Base-by-base conservation (phyloP, 805 yeast species). In the Ogataea methylovora region DNA sequence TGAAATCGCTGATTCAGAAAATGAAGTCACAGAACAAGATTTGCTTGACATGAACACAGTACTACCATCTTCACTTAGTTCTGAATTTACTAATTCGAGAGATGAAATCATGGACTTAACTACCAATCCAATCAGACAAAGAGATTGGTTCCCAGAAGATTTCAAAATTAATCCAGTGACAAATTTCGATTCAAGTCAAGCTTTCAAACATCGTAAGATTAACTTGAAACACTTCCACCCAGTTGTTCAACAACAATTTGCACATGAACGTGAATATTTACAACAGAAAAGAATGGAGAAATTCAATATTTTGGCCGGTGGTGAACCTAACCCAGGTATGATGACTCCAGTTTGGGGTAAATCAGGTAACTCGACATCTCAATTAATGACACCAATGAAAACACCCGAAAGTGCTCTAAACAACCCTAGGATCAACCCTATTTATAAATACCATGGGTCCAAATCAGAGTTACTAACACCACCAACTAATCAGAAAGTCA, bases 81-180 rank as follows among this genome's bases (percentile, higher is more conserved):
- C n/a, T n/a, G n/a, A n/a, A n/a, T n/a, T n/a, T n/a, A n/a, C n/a
- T n/a, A n/a, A n/a, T n/a, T n/a, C n/a, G n/a, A n/a, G n/a, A n/a
- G n/a, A n/a, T n/a, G 14, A 14, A 6, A 12, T 24, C 11, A 4
- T 54, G 5, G 52, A 60, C 33, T 33, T 58, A 3, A 41, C 57
- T 2, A 15, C 8, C 3, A 48, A 60, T 36, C 61, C 61, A 3
- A 20, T 23, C 9, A 37, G 49, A 2, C 36, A 45, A 4, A 33
- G 55, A 8, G 41, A 44, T 5, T 60, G 65, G 66, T 56, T 51
- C 40, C 54, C 60, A 3, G 64, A 58, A 36, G 65, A 61, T 34
- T 61, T 61, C 44, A 46, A 45, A 25, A 52, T 54, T 3, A 60
- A 60, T 34, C 55, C 60, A 8, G 34, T 23, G 7, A 36, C 39